Percentiles rank a stretch among this genome's conserved stretches.
phyloP scores from a whole-genome alignment of 2,329 filamentous ascomycete species.

The Alternaria ventricosa region DNA sequence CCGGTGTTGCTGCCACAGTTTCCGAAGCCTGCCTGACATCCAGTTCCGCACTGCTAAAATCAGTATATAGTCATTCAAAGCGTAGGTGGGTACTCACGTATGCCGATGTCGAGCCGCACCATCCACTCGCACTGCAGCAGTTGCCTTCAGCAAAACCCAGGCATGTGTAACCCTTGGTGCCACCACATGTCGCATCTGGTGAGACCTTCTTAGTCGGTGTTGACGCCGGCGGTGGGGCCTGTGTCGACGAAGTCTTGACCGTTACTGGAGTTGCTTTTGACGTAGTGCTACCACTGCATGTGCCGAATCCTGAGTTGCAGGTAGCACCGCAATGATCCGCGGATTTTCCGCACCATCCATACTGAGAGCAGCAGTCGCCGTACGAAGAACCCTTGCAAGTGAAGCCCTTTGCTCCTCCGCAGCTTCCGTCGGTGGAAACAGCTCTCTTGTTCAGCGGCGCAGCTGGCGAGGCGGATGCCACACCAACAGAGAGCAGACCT shows the following conservation, averaged over 20 bases:
- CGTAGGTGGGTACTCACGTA: constrained; percentile 2
- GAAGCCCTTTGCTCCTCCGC: constrained; percentile 50
- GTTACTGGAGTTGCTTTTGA: constrained; percentile 4
- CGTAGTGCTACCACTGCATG: constrained; percentile 23
- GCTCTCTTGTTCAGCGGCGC: constrained; percentile 25
- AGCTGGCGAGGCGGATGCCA: constrained; percentile 19
- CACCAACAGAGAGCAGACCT: constrained; percentile 25
- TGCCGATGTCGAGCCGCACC: constrained; percentile 47
- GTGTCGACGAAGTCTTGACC: constrained; percentile 11
- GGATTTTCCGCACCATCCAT: constrained; percentile 47
- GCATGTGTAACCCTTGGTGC: constrained; percentile 41
- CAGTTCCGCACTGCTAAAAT: constrained; percentile 34
- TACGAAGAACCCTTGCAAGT: constrained; percentile 54
- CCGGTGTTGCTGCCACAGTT: constrained; percentile 30
- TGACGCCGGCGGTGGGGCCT: constrained; percentile 23
- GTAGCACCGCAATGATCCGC: constrained; percentile 36
- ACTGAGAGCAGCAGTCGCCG: constrained; percentile 54
- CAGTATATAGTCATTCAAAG: constrained; percentile 14
- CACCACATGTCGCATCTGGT: constrained; percentile 29
- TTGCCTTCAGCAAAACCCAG: constrained; percentile 36
- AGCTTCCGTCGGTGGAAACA: constrained; percentile 51
- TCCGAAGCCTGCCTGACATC: constrained; percentile 44
- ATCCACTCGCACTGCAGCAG: constrained; percentile 51
- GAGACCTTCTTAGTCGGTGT: constrained; percentile 39
- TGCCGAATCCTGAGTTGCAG: constrained; percentile 30